Conservation (phyloP, 306 rosid species). For the Cicer cuneatum region DNA sequence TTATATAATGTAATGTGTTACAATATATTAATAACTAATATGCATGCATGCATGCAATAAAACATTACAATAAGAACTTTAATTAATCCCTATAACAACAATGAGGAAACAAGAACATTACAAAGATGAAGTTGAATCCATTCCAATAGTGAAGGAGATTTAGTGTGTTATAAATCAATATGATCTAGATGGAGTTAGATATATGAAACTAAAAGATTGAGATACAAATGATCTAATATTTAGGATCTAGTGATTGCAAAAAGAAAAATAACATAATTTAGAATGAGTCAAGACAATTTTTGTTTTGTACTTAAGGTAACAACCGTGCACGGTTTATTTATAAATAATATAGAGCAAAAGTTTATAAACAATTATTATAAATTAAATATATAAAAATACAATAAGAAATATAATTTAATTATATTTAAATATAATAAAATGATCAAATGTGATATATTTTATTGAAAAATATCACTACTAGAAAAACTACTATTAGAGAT, state of each 20-base stretch:
- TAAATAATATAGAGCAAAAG: no score
- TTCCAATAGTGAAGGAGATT: not conserved
- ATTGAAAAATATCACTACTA: no score
- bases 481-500: no score
- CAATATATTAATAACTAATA: not conserved
- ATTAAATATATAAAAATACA: no score
- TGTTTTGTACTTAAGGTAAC: not conserved
- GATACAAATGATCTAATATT: slow-evolving; percentile 19
- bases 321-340: no score
- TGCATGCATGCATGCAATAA: not conserved
- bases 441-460: no score
- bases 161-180: not conserved
- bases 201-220: not conserved
- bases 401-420: no score
- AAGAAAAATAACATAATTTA: not conserved
- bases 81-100: not conserved
- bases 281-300: slow-evolving; percentile 8
- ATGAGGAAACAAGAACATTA: not conserved
- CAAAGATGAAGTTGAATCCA: not conserved
- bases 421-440: no score
- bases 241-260: slow-evolving; percentile 22
- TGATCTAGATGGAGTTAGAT: no score
- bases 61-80: not conserved
- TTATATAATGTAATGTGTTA: not conserved
- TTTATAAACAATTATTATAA: no score